phyloP scores from a whole-genome alignment of 495 filamentous ascomycete genomes.

The Rostrohypoxylon terebratum region DNA sequence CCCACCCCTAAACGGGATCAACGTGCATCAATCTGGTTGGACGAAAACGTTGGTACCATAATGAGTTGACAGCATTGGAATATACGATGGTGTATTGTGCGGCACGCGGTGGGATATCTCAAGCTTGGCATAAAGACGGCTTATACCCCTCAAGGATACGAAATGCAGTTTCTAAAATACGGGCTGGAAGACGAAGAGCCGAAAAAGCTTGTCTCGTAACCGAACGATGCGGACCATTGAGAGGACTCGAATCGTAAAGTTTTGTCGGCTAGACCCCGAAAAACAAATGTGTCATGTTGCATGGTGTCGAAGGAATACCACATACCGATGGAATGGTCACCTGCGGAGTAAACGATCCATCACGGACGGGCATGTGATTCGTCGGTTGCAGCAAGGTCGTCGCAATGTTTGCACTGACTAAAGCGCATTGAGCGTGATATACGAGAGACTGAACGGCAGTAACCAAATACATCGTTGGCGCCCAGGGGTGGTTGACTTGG shows the following conservation, averaged over 20 bases:
- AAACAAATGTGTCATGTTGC: conserved; percentile 2
- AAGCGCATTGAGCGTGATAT: conserved; percentile 7
- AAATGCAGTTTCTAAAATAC: not conserved
- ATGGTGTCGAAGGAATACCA: not conserved
- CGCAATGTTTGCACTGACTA: conserved; percentile 9
- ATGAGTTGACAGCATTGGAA: conserved; percentile 10
- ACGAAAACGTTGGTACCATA: not conserved
- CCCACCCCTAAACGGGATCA: not conserved
- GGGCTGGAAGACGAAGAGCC: not conserved
- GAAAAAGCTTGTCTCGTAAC: conserved; percentile 18
- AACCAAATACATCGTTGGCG: not conserved
- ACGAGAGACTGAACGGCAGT: not conserved
- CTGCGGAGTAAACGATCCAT: not conserved
- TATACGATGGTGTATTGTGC: not conserved
- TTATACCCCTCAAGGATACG: not conserved
- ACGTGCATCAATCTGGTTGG: conserved; percentile 10
- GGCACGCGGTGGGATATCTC: not conserved
- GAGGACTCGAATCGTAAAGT: not conserved
- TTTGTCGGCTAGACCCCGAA: not conserved
- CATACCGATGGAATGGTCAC: conserved; percentile 18
- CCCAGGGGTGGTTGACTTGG: conserved; percentile 7
- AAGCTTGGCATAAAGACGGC: conserved; percentile 5
- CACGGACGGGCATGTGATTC: conserved; percentile 5
- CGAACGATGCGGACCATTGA: not conserved
- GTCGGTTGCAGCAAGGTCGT: conserved; percentile 3